Evolutionary conservation across 2,329 filamentous ascomycete genomes (phyloP), one percentile per base, ranked within the genome.

Genomic region (Chrysosphaeria jannelii): DNA sequence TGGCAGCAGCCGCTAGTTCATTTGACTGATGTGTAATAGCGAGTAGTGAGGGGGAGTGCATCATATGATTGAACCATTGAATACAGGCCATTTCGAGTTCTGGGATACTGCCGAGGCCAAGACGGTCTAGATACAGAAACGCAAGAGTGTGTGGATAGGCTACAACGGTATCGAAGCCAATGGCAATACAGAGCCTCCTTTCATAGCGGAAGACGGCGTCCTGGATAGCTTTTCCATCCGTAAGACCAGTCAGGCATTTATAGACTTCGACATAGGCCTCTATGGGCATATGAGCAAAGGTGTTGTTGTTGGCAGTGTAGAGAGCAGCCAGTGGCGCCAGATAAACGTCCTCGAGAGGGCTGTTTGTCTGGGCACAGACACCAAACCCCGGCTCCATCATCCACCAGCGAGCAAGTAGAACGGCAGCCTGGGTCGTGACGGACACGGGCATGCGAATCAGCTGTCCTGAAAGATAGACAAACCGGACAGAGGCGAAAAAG

Each of bases 1-100:
- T 70, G 1, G 79, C 75, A 2, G 79, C 74, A 3, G 76, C 75
- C 4, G 85, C 81, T 7, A 97, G 50, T 13, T 67, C 61, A 30
- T 70, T 59, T 2, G 85, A 81, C 40, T 93, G 85, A 38, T 91
- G 79, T 3, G 85, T 93, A 14, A 89, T 50, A 41, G 88, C 91
- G 9, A 91, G 50, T 39, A 88, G 51, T 43, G 93, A 81, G 6
- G 85, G 79, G 21, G 70, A 85, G 16, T 91, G 46, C 8, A 97
- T 48, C 3, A 74, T 68, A 6, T 72, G 64, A 40, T 90, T 93
- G n/a, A 93, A 53, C 37, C 89, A 67, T 24, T 65, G 63, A 20
- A 89, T 50, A 0, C 66, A 59, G 19, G 64, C 57, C 25, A 53
- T 50, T 14, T 21, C 19, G 20, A 89, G 51, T 0, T 65, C 59